Conservation (phyloP, 2,329 filamentous ascomycete genomes). For the Arachnopeziza araneosa region DNA sequence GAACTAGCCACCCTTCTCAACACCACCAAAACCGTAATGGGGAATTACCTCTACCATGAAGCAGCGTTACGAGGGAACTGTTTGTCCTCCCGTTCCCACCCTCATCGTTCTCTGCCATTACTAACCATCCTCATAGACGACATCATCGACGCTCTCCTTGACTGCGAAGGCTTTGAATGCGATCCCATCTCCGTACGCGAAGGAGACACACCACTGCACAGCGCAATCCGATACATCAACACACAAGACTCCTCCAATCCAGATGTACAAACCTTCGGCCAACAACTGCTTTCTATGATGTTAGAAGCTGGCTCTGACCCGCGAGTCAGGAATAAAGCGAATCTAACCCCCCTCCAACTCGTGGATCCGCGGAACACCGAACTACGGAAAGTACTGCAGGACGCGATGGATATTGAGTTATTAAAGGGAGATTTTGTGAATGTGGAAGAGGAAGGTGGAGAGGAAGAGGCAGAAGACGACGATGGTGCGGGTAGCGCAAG, state of each 20-base stretch:
- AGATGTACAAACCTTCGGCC: conserved; percentile 58
- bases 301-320: conserved; percentile 70
- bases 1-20: conserved; percentile 77
- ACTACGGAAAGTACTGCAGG: conserved; percentile 58
- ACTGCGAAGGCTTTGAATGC: conserved; percentile 81
- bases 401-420: conserved; percentile 61
- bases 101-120: background rate
- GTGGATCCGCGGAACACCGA: conserved; percentile 64
- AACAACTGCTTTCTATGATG: conserved; percentile 69
- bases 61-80: conserved; percentile 82
- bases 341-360: conserved; percentile 65
- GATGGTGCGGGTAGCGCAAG: conserved; percentile 57
- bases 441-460: conserved; percentile 21
- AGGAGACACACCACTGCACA: conserved; percentile 74
- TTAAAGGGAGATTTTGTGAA: conserved; percentile 46
- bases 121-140: conserved; percentile 46
- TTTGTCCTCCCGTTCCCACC: conserved; percentile 38
- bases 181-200: conserved; percentile 68
- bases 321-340: conserved; percentile 63
- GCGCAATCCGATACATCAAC: conserved; percentile 73
- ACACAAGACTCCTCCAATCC: conserved; percentile 39
- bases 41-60: conserved; percentile 84
- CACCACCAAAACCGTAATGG: conserved; percentile 75
- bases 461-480: conserved; percentile 38
- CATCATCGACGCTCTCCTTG: conserved; percentile 73